A percentile compares a stretch with the other conserved stretches of the same genome.
phyloP scores from a whole-genome alignment of 1,284 basidiomycete species.

The Xerocomus cyaneibrunnescens region DNA sequence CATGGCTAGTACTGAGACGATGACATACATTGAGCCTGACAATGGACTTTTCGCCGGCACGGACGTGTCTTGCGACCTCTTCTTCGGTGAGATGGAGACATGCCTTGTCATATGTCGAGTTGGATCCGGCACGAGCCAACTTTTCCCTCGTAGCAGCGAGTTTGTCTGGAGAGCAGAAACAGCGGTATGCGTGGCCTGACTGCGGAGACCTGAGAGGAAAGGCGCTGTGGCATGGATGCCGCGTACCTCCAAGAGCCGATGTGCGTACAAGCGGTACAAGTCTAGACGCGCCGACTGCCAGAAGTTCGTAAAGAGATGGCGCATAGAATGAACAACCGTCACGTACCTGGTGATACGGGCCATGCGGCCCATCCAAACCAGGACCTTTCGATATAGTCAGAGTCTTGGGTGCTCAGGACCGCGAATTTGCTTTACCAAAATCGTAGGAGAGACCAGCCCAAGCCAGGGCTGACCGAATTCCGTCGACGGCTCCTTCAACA shows the following conservation, averaged over 20 bases:
- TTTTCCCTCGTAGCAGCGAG: constrained; percentile 66
- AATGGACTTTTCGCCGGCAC: constrained; percentile 74
- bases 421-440: constrained; percentile 58
- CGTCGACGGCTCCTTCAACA: constrained; percentile 83
- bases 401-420: not conserved
- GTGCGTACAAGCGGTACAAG: constrained; percentile 75
- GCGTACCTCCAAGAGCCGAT: constrained; percentile 71
- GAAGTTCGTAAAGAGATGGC: not conserved
- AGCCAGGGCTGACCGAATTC: constrained; percentile 71
- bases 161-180: constrained; percentile 83
- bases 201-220: constrained; percentile 32
- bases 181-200: constrained; percentile 90
- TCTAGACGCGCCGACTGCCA: constrained; percentile 84
- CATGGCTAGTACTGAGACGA: constrained; percentile 18
- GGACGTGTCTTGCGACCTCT: constrained; percentile 74
- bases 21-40: constrained; percentile 82
- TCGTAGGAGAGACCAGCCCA: constrained; percentile 97
- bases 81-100: constrained; percentile 86
- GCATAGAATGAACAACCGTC: not conserved
- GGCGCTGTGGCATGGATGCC: accelerated
- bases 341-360: constrained; percentile 79
- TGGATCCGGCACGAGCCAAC: constrained; percentile 69
- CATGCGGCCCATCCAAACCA: constrained; percentile 68
- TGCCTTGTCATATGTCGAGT: constrained; percentile 79
- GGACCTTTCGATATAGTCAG: constrained; percentile 54